Conservation (phyloP, 441 rosid species). For the Melastoma candidum region DNA sequence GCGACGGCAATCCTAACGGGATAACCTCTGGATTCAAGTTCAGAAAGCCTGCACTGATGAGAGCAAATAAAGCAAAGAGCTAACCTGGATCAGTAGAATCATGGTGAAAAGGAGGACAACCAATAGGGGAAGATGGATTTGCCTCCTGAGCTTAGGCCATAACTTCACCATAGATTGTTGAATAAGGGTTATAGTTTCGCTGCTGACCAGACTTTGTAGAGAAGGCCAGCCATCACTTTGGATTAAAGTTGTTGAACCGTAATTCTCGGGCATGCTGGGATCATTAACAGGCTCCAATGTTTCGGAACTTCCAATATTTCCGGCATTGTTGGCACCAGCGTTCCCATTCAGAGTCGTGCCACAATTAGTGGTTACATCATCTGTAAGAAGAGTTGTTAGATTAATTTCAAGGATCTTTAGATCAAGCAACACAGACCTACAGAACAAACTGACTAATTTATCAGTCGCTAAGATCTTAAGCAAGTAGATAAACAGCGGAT, state of each 20-base stretch:
- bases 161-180: slow-evolving; percentile 30
- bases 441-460: no score
- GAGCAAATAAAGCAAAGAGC: background rate
- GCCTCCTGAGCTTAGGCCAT: slow-evolving; percentile 36
- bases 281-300: slow-evolving; percentile 26
- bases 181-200: slow-evolving; percentile 16
- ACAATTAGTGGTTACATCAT: slow-evolving; percentile 12
- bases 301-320: slow-evolving; percentile 17
- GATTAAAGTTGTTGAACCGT: slow-evolving; percentile 20
- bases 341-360: slow-evolving; percentile 22
- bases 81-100: slow-evolving; percentile 89
- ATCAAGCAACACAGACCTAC: no score
- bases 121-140: slow-evolving; percentile 47
- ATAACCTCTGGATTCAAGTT: background rate
- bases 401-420: no score
- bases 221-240: slow-evolving; percentile 13
- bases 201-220: slow-evolving; percentile 26
- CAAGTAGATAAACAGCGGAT: no score
- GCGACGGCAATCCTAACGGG: background rate
- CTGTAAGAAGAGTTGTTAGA: no score
- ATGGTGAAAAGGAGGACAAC: slow-evolving; percentile 56
- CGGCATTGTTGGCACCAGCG: slow-evolving; percentile 15
- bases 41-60: no score
- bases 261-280: slow-evolving; percentile 13
- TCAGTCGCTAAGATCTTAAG: no score